phyloP scores from a whole-genome alignment of 352 stramenopile species.

The Phytophthora rubi region DNA sequence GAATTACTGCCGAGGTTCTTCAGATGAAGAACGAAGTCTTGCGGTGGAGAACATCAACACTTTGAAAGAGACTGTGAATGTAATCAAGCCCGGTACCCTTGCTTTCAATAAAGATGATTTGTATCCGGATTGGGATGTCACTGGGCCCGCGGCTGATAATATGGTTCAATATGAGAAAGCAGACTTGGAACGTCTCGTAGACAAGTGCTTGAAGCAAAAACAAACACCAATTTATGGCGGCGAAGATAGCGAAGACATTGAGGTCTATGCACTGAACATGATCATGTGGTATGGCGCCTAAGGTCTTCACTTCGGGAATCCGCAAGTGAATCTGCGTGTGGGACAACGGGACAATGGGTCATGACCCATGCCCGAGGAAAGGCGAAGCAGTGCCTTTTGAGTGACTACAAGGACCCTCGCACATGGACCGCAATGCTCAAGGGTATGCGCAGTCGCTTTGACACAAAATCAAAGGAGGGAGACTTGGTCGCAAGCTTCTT shows the following conservation, averaged over 20 bases:
- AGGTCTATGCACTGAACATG: slow-evolving; percentile 15
- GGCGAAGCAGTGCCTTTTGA: slow-evolving; percentile 8
- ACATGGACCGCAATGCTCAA: slow-evolving; percentile 13
- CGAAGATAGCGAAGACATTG: slow-evolving; percentile 13
- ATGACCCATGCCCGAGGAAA: slow-evolving; percentile 10
- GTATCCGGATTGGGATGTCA: slow-evolving; percentile 12
- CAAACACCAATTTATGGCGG: slow-evolving; percentile 5
- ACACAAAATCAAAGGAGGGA: slow-evolving; percentile 10
- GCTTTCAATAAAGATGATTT: slow-evolving; percentile 3
- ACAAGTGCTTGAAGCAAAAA: slow-evolving; percentile 16
- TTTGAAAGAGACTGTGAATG: slow-evolving; percentile 9
- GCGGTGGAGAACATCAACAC: slow-evolving; percentile 15
- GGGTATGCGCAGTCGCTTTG: slow-evolving; percentile 4
- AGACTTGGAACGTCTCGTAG: neutral
- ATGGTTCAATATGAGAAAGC: neutral
- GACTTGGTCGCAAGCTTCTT: slow-evolving; percentile 10
- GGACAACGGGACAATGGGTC: slow-evolving; percentile 8
- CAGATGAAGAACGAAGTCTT: slow-evolving; percentile 10
- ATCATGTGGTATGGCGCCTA: slow-evolving; percentile 13
- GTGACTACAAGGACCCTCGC: slow-evolving; percentile 12
- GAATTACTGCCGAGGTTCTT: neutral
- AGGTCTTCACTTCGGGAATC: slow-evolving; percentile 1
- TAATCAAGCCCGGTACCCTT: slow-evolving; percentile 7
- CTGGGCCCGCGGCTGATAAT: neutral
- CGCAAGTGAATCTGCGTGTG: slow-evolving; percentile 2